Percentiles rank a stretch among this genome's conserved stretches.
Conservation (phyloP, 2,329 filamentous ascomycete species). For the Fusarium falciforme region DNA sequence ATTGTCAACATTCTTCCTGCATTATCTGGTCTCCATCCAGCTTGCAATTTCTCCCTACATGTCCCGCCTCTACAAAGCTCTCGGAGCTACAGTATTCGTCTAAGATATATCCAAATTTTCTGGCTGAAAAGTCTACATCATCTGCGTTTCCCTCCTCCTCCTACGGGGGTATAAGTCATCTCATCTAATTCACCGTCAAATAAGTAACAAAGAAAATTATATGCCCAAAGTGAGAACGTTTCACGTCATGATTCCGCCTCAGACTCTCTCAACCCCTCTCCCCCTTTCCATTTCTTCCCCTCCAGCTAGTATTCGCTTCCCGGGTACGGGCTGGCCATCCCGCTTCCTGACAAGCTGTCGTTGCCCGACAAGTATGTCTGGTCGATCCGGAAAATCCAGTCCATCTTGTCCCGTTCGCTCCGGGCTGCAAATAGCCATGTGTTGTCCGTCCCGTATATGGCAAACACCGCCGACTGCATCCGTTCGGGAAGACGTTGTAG, state of each 20-base stretch:
- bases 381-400: conserved; percentile 97
- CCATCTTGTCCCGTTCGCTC: conserved; percentile 91
- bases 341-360: conserved; percentile 54
- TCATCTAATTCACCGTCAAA: conserved; percentile 46
- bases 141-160: conserved; percentile 39
- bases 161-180: conserved; percentile 46
- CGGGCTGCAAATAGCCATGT: conserved; percentile 94
- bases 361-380: conserved; percentile 73
- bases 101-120: conserved; percentile 39
- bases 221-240: conserved; percentile 42
- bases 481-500: conserved; percentile 67
- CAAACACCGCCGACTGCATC: conserved; percentile 82
- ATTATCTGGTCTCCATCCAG: background rate
- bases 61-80: conserved; percentile 8
- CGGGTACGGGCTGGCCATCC: conserved; percentile 49
- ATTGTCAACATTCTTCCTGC: background rate
- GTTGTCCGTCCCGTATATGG: conserved; percentile 92
- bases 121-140: conserved; percentile 33
- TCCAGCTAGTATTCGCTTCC: conserved; percentile 46
- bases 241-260: conserved; percentile 44
- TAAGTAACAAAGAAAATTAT: conserved; percentile 44
- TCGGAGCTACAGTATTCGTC: conserved; percentile 16
- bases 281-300: background rate
- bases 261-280: background rate
- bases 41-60: conserved; percentile 1